A percentile compares a stretch with the other conserved stretches of the same genome.
These are phyloP conservation scores for Geum urbanum DNA, from an alignment of 306 rosid genomes.

Conservation along the genomic window DNA sequence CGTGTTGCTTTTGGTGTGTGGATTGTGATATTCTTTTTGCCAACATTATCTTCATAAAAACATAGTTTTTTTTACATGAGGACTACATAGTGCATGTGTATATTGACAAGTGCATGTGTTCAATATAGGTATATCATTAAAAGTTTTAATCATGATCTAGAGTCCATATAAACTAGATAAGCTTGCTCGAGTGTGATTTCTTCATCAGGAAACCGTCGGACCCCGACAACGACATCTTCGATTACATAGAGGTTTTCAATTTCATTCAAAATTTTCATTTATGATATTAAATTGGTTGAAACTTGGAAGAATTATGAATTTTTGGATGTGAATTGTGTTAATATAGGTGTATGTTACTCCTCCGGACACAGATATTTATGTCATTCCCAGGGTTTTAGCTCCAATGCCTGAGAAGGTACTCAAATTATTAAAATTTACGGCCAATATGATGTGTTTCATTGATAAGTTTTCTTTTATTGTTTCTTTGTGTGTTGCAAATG, in stretches of 20 bases:
- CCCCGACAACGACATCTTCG: conserved; percentile 79
- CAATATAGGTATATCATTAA: background rate
- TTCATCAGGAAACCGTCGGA: conserved; percentile 83
- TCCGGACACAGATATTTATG: conserved; percentile 91
- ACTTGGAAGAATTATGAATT: background rate
- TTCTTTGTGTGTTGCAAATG: conserved; percentile 15
- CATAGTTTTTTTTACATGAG: too few relatives aligned
- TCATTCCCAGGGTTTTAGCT: conserved; percentile 87
- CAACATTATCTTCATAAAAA: background rate
- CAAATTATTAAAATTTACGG: background rate
- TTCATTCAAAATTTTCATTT: background rate
- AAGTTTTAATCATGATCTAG: background rate
- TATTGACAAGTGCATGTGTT: background rate
- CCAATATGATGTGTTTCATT: background rate
- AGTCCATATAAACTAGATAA: conserved; percentile 17
- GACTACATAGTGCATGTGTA: background rate
- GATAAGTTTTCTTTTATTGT: conserved; percentile 2
- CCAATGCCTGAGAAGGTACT: conserved; percentile 90
- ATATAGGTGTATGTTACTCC: conserved; percentile 94
- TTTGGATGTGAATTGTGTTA: background rate
- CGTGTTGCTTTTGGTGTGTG: background rate
- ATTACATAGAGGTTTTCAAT: conserved; percentile 72
- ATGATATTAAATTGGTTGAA: background rate
- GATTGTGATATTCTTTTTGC: background rate
- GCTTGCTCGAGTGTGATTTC: conserved; percentile 77